A percentile compares a stretch with the other conserved stretches of the same genome.
Evolutionary conservation across 2,329 filamentous ascomycete genomes (phyloP).

Genomic region (Monosporascus ibericus): DNA sequence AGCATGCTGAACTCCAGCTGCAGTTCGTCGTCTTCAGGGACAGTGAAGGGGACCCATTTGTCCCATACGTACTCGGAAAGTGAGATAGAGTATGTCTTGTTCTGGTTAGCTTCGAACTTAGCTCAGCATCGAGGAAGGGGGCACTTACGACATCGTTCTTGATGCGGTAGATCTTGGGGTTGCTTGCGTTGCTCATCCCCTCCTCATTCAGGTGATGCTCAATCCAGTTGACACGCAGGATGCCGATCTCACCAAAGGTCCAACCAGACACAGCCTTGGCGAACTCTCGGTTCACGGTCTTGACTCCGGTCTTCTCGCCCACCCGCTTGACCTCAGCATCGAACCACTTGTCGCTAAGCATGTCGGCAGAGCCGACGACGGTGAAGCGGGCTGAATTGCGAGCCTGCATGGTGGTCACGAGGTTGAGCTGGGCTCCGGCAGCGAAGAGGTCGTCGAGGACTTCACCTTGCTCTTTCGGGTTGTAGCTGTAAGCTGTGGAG

Average conservation of each 20-base stretch:
- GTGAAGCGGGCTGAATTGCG: slow-evolving; percentile 89
- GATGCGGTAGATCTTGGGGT: slow-evolving; percentile 86
- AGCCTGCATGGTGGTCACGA: slow-evolving; percentile 84
- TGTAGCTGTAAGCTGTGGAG: slow-evolving; percentile 85
- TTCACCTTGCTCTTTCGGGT: slow-evolving; percentile 76
- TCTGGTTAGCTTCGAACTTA: slow-evolving; percentile 11
- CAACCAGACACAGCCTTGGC: slow-evolving; percentile 82
- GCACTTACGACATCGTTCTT: slow-evolving; percentile 90
- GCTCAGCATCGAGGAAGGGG: neutral
- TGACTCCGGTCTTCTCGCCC: slow-evolving; percentile 42
- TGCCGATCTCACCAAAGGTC: slow-evolving; percentile 91
- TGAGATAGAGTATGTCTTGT: slow-evolving; percentile 77
- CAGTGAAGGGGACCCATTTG: slow-evolving; percentile 67
- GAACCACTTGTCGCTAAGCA: slow-evolving; percentile 86
- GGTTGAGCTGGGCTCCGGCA: slow-evolving; percentile 72
- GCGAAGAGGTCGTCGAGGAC: slow-evolving; percentile 77
- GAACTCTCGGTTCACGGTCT: slow-evolving; percentile 78
- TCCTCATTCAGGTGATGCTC: slow-evolving; percentile 66
- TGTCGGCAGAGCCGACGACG: slow-evolving; percentile 78
- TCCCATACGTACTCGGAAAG: slow-evolving; percentile 78
- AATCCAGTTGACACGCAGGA: slow-evolving; percentile 76
- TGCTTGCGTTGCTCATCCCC: slow-evolving; percentile 52
- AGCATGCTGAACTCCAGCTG: slow-evolving; percentile 99
- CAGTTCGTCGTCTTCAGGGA: slow-evolving; percentile 64
- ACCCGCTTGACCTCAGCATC: slow-evolving; percentile 67